Evolutionary conservation across 139 green algal species (phyloP).

Genomic region (Picochlorum sp.): DNA sequence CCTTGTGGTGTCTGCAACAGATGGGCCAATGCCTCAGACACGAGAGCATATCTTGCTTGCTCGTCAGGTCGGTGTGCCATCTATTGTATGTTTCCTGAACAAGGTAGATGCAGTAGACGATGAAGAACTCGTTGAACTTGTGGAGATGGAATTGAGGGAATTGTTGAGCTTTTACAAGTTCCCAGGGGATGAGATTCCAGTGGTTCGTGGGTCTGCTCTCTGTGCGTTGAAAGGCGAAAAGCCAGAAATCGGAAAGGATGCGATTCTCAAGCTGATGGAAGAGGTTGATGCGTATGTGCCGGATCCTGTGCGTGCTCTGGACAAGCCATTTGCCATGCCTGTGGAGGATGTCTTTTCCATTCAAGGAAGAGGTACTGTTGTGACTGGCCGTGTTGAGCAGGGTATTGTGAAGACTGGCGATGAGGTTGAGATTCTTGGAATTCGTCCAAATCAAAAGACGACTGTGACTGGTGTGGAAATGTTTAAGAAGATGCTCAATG

Average conservation of each 20-base stretch:
- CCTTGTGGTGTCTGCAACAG: slow-evolving; percentile 90
- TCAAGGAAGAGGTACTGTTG: slow-evolving; percentile 88
- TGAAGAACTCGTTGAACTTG: slow-evolving; percentile 93
- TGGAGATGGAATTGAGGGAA: slow-evolving; percentile 98
- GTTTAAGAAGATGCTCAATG: slow-evolving; percentile 95
- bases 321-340: slow-evolving; percentile 96
- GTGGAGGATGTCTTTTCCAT: slow-evolving; percentile 98
- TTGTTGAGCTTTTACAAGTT: slow-evolving; percentile 98
- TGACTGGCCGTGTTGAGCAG: slow-evolving; percentile 90
- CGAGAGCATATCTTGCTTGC: slow-evolving; percentile 95
- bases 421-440: slow-evolving; percentile 90
- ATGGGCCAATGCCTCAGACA: slow-evolving; percentile 99
- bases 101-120: slow-evolving; percentile 97
- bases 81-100: slow-evolving; percentile 96
- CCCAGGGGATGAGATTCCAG: slow-evolving; percentile 83
- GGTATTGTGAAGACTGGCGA: slow-evolving; percentile 88
- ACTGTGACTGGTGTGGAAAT: slow-evolving; percentile 95
- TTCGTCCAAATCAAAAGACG: slow-evolving; percentile 67
- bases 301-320: slow-evolving; percentile 67
- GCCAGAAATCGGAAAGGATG: slow-evolving; percentile 64
- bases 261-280: slow-evolving; percentile 87
- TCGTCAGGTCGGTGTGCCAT: slow-evolving; percentile 92
- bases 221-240: slow-evolving; percentile 84
- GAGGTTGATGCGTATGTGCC: slow-evolving; percentile 80
- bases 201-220: slow-evolving; percentile 78